Conservation (phyloP, 495 filamentous ascomycete genomes). For the Acidomyces sp. region DNA sequence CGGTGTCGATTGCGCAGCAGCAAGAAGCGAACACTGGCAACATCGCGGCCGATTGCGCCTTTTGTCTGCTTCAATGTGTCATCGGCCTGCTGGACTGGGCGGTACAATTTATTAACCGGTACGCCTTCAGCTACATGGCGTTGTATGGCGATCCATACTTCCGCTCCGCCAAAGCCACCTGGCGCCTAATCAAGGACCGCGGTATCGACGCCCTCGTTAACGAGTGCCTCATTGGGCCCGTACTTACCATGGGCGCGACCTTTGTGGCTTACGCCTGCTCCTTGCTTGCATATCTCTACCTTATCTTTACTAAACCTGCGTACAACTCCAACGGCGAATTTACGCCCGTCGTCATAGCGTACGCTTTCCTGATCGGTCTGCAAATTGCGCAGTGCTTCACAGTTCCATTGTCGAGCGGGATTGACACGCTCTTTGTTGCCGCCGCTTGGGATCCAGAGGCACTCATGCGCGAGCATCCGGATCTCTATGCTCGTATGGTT, state of each 20-base stretch:
- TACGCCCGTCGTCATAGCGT: constrained; percentile 68
- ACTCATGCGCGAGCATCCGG: constrained; percentile 66
- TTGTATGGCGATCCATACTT: constrained; percentile 82
- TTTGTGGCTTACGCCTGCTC: constrained; percentile 76
- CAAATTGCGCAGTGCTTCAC: constrained; percentile 84
- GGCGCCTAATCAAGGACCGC: constrained; percentile 63
- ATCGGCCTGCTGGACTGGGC: constrained; percentile 74
- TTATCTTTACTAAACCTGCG: constrained; percentile 60
- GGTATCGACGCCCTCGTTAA: constrained; percentile 82
- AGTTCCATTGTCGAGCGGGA: constrained; percentile 46
- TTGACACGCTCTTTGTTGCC: constrained; percentile 76
- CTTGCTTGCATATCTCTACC: constrained; percentile 70
- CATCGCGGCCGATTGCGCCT: constrained; percentile 49
- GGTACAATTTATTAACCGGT: constrained; percentile 65
- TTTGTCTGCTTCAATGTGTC: constrained; percentile 61
- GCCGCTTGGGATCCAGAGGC: constrained; percentile 82
- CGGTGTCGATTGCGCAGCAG: constrained; percentile 58
- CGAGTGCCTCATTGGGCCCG: constrained; percentile 80
- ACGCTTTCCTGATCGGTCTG: constrained; percentile 69
- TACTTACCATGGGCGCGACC: constrained; percentile 74
- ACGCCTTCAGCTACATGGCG: constrained; percentile 84
- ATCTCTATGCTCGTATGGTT: constrained; percentile 64
- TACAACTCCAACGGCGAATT: constrained; percentile 63
- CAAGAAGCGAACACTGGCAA: constrained; percentile 54
- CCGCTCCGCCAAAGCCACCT: constrained; percentile 73